Evolutionary conservation across 306 rosid genomes (phyloP).

Genomic region (Astragalus glycyphyllos): DNA sequence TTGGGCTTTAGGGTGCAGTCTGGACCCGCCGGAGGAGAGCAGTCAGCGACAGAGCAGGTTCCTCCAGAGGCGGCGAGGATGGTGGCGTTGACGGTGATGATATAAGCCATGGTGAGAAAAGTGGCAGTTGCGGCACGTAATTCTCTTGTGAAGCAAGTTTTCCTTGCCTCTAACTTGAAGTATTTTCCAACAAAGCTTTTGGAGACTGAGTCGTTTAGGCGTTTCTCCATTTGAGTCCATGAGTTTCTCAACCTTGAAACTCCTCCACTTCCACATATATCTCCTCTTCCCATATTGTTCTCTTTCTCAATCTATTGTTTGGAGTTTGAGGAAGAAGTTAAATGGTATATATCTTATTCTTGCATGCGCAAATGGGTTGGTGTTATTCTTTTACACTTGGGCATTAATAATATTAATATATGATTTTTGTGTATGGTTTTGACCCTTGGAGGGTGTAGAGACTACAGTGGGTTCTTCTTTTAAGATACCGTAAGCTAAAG

Average conservation of each 20-base stretch:
- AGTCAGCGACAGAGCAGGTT: slow-evolving; percentile 66
- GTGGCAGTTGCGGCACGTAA: slow-evolving; percentile 86
- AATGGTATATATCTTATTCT: not conserved
- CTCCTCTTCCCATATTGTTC: slow-evolving; percentile 52
- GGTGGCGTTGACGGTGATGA: slow-evolving; percentile 93
- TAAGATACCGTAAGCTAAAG: slow-evolving; percentile 49
- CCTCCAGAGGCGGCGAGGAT: slow-evolving; percentile 80
- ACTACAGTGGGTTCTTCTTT: slow-evolving; percentile 71
- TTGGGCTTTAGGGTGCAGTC: slow-evolving; percentile 64
- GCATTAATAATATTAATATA: slow-evolving; percentile 17
- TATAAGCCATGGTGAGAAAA: slow-evolving; percentile 95
- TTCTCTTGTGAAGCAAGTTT: slow-evolving; percentile 70
- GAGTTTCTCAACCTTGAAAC: slow-evolving; percentile 42
- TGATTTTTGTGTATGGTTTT: slow-evolving; percentile 26
- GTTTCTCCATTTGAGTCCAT: slow-evolving; percentile 56
- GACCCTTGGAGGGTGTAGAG: slow-evolving; percentile 48
- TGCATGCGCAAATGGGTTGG: slow-evolving; percentile 59
- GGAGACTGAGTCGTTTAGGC: slow-evolving; percentile 57
- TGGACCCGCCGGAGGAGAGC: slow-evolving; percentile 55
- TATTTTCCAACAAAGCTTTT: slow-evolving; percentile 63
- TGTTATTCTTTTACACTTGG: slow-evolving; percentile 9
- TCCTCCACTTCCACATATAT: slow-evolving; percentile 49
- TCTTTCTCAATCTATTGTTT: not conserved
- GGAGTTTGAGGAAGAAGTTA: not conserved
- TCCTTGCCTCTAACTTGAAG: slow-evolving; percentile 78